Evolutionary conservation across 768 basidiomycete genomes (phyloP).

Genomic region (Podaxis mareebaensis): DNA sequence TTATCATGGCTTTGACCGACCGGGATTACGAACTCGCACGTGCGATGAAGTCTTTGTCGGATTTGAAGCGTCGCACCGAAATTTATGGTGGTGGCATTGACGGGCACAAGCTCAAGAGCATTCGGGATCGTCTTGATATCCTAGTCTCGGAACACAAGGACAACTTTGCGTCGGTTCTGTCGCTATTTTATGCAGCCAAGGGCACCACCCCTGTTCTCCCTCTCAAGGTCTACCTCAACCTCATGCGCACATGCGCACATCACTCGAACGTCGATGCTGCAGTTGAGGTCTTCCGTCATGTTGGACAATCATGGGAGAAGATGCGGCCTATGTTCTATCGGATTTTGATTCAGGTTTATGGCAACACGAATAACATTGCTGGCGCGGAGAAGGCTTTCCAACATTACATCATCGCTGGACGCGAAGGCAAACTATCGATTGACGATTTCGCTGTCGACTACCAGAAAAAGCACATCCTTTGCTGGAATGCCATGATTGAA

Average conservation of each 20-base stretch:
- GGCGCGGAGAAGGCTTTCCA: constrained; percentile 60
- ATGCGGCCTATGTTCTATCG: constrained; percentile 36
- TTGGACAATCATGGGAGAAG: constrained; percentile 45
- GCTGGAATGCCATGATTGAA: constrained; percentile 79
- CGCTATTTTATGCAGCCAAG: constrained; percentile 64
- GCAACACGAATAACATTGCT: constrained; percentile 47
- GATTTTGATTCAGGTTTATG: constrained; percentile 60
- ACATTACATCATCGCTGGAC: constrained; percentile 50
- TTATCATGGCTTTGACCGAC: constrained; percentile 62
- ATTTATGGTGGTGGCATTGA: background rate
- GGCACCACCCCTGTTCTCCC: background rate
- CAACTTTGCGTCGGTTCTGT: constrained; percentile 70
- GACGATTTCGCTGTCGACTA: background rate
- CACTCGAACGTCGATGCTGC: constrained; percentile 61
- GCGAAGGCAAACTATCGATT: constrained; percentile 33
- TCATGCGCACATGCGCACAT: constrained; percentile 64
- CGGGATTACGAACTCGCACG: constrained; percentile 67
- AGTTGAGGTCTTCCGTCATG: constrained; percentile 61
- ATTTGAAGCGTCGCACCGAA: constrained; percentile 25
- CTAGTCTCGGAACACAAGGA: constrained; percentile 26
- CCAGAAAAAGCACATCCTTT: constrained; percentile 35
- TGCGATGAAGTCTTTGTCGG: constrained; percentile 43
- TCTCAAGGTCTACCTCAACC: constrained; percentile 41
- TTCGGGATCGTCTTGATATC: background rate
- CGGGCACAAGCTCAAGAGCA: background rate